phyloP scores from a whole-genome alignment of 768 basidiomycete genomes.

The Pleurotus djamor region DNA sequence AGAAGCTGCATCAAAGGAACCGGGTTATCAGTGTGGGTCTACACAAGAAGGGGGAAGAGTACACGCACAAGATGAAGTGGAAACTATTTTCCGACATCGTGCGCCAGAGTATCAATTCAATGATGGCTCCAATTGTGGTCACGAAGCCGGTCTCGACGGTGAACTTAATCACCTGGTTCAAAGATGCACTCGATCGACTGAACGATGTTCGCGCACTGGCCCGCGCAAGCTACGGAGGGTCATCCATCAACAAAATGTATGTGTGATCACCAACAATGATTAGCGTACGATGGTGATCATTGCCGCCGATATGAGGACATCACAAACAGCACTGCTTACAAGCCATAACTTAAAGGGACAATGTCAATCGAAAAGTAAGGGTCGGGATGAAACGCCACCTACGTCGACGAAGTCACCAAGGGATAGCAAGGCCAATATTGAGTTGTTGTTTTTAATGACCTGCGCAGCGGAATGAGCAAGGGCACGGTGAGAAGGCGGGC shows the following conservation, averaged over 20 bases:
- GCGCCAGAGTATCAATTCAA: slow-evolving; percentile 10
- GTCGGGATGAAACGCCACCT: background rate
- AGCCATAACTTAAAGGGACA: slow-evolving; percentile 13
- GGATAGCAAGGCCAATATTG: background rate
- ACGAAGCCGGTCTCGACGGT: slow-evolving; percentile 12
- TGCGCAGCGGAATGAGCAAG: background rate
- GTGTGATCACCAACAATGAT: background rate
- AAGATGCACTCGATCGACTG: background rate
- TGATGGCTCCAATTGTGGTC: slow-evolving; percentile 8
- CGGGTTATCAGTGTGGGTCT: background rate
- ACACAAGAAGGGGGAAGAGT: background rate
- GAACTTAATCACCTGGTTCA: slow-evolving; percentile 5
- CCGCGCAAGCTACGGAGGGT: background rate
- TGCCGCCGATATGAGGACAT: slow-evolving; percentile 25
- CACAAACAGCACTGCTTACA: slow-evolving; percentile 10
- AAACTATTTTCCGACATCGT: slow-evolving; percentile 7
- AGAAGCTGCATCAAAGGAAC: background rate
- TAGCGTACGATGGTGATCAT: slow-evolving; percentile 6
- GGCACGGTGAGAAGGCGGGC: background rate
- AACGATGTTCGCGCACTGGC: background rate
- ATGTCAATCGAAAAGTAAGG: too few species aligned
- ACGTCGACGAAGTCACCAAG: background rate
- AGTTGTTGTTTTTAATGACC: slow-evolving; percentile 1
- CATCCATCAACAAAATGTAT: background rate
- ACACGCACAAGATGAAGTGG: slow-evolving; percentile 10